Evolutionary conservation across 441 rosid species (phyloP), one percentile per base, ranked within the genome.

Genomic region (Biscutella laevigata): DNA sequence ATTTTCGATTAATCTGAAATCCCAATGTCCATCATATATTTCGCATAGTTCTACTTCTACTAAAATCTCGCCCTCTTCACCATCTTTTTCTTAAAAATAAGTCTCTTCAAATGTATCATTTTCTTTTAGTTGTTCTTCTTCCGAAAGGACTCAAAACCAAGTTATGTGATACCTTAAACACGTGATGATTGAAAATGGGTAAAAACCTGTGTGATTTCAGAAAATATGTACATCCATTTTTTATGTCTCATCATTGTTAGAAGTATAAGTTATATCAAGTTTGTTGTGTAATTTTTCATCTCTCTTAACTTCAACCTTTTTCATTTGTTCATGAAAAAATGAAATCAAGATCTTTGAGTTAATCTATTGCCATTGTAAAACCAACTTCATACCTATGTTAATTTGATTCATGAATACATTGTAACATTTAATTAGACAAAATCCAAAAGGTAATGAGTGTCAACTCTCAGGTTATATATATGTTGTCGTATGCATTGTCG

Each of bases 201-300:
- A 2, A 29, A 30, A 50, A 41, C 26, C 27, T 44, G 13, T 16
- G 35, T 35, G 45, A 30, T 34, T 0, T 51, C 42, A 29, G 26
- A 12, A 15, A 57, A 41, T 15, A 59, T 54, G n/a, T 77, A 17
- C 20, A 17, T 17, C 20, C 2, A 3, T 17, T 17, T 17, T 3
- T 17, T 17, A 74, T 21, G 40, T 70, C 72, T 30, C 68, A 42
- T 84, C 86, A 11, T 80, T 82, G 37, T 78, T 88, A 5, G 78
- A 71, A 28, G 76, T 75, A 68, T 91, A 88, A 53, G 79, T 67
- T 48, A 79, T 71, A 69, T 83, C 84, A 50, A 91, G 66, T 71
- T 68, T 71, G 44, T 79, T 67, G 33, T 85, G 88, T 25, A 91
- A 62, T 43, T 74, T 69, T 32, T 71, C 79, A 7, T 85, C 83